phyloP scores from a whole-genome alignment of 495 filamentous ascomycete genomes.

The Terfezia claveryi region DNA sequence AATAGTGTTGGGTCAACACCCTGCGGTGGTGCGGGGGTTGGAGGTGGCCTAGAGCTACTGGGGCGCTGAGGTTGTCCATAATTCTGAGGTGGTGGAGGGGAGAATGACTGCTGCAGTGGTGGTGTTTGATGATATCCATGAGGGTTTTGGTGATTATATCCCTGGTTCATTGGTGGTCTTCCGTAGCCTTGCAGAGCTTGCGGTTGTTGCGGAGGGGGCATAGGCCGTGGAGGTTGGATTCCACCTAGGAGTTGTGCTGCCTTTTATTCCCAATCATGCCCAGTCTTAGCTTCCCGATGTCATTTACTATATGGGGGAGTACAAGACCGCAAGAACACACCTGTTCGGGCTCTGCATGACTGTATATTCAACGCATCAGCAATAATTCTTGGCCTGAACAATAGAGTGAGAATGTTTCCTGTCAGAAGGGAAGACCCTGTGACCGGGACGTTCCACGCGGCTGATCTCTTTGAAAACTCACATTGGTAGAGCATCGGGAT shows the following conservation, averaged over 20 bases:
- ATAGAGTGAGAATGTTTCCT: no score
- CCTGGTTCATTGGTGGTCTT: not conserved
- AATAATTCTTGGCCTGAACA: no score
- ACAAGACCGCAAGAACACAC: slow-evolving; percentile 25
- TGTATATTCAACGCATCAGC: slow-evolving; percentile 18
- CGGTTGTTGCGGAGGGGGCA: not conserved
- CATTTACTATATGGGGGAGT: not conserved
- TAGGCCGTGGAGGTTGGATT: not conserved
- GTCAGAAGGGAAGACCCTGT: not conserved
- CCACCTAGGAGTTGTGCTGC: not conserved
- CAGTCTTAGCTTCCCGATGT: not conserved
- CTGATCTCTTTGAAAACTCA: slow-evolving; percentile 27
- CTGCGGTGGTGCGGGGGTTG: slow-evolving; percentile 40
- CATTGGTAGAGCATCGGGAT: slow-evolving; percentile 94
- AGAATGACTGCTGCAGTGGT: slow-evolving; percentile 20
- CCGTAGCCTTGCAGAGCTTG: not conserved
- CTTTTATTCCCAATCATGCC: not conserved
- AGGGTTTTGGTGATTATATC: not conserved
- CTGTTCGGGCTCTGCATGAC: slow-evolving; percentile 87
- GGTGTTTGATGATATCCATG: slow-evolving; percentile 6
- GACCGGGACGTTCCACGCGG: slow-evolving; percentile 9
- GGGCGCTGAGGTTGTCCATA: slow-evolving; percentile 27
- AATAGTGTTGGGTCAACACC: slow-evolving; percentile 51
- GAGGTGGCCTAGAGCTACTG: slow-evolving; percentile 35
- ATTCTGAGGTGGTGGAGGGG: slow-evolving; percentile 24